Conservation (phyloP, 176 grass and related monocot genomes). For the Bromus sterilis region DNA sequence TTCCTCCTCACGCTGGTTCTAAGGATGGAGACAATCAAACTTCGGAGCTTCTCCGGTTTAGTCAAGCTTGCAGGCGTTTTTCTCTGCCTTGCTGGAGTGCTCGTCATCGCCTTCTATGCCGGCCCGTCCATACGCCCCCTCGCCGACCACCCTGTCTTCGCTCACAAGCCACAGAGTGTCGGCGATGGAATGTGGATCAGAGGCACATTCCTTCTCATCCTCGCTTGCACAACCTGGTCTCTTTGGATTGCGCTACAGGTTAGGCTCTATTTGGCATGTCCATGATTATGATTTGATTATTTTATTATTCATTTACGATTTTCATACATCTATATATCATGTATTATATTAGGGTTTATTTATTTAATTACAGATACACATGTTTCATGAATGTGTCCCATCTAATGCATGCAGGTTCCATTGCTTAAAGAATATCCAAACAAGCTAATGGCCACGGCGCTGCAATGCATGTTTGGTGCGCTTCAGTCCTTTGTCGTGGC, state of each 20-base stretch:
- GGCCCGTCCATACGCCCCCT: constrained; percentile 49
- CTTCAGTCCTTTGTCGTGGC: constrained; percentile 50
- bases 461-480: constrained; percentile 38
- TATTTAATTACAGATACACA: neutral
- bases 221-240: constrained; percentile 39
- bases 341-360: neutral
- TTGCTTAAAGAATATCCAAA: constrained; percentile 69
- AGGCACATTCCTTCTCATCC: constrained; percentile 46
- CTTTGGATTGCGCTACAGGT: constrained; percentile 59
- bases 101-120: constrained; percentile 47
- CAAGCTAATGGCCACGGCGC: constrained; percentile 54
- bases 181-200: constrained; percentile 29
- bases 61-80: neutral
- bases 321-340: neutral
- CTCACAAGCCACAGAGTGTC: neutral
- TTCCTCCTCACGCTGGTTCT: neutral
- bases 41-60: neutral
- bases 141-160: constrained; percentile 31
- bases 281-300: neutral
- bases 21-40: neutral
- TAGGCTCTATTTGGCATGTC: neutral
- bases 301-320: neutral
- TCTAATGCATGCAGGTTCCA: neutral
- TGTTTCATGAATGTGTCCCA: neutral
- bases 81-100: constrained; percentile 45